Conservation (phyloP, 1,284 basidiomycete genomes). For the Xerocomus cyaneibrunnescens region DNA sequence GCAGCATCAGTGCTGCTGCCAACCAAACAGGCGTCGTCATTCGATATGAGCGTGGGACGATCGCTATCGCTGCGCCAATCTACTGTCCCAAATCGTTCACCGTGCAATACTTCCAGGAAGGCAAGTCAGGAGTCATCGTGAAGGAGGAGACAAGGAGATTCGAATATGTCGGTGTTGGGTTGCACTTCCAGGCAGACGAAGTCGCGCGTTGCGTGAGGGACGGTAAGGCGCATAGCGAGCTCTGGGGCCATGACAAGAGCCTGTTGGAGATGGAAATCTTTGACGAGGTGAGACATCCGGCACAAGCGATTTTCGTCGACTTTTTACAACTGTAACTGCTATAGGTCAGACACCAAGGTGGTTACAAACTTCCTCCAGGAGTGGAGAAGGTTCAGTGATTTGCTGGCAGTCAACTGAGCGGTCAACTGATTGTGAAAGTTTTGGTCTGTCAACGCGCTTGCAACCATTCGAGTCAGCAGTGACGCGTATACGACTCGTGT, state of each 20-base stretch:
- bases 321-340: neutral
- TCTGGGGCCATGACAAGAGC: slow-evolving; percentile 78
- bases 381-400: slow-evolving; percentile 43
- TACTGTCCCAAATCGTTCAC: slow-evolving; percentile 63
- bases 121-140: slow-evolving; percentile 45
- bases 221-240: slow-evolving; percentile 70
- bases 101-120: slow-evolving; percentile 58
- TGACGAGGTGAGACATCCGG: slow-evolving; percentile 60
- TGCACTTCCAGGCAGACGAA: slow-evolving; percentile 81
- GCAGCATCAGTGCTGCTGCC: slow-evolving; percentile 54
- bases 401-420: neutral
- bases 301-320: neutral
- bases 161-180: slow-evolving; percentile 60
- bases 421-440: neutral
- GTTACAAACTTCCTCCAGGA: slow-evolving; percentile 46
- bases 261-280: slow-evolving; percentile 77
- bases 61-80: slow-evolving; percentile 61
- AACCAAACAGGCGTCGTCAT: slow-evolving; percentile 54
- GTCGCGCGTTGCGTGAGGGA: slow-evolving; percentile 78
- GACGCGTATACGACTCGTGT: too few relatives aligned
- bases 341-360: slow-evolving; percentile 54
- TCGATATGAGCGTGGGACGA: slow-evolving; percentile 67
- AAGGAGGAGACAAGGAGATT: slow-evolving; percentile 56
- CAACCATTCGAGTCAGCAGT: too few relatives aligned
- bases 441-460: too few relatives aligned